phyloP scores from a whole-genome alignment of 2,329 filamentous ascomycete genomes.

The Calonectria leucothoes region DNA sequence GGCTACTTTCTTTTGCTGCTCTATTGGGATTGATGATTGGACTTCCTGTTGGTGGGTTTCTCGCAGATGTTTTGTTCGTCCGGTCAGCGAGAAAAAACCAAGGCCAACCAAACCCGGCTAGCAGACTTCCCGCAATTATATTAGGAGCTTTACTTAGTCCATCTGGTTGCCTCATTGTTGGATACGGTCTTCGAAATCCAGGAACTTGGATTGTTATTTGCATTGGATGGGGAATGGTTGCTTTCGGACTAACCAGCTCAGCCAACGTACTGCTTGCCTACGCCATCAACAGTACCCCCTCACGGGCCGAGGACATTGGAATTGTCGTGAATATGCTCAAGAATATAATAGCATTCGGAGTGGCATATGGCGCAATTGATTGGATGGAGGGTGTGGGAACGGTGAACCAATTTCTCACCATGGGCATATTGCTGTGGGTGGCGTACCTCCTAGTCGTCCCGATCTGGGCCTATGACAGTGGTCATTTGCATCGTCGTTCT shows the following conservation, averaged over 20 bases:
- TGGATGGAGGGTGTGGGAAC: not conserved
- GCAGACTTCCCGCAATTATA: not conserved
- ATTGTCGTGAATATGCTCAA: not conserved
- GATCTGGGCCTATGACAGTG: not conserved
- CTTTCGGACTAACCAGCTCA: not conserved
- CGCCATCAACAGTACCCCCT: not conserved
- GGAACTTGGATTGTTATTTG: not conserved
- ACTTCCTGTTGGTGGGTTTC: not conserved
- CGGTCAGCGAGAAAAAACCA: not conserved
- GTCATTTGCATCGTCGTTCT: not conserved
- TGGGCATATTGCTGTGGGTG: not conserved
- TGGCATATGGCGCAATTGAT: not conserved
- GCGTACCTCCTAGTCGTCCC: not conserved
- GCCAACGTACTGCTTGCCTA: not conserved
- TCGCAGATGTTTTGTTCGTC: not conserved
- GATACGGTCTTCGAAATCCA: not conserved
- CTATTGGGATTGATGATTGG: not conserved
- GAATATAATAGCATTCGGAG: not conserved
- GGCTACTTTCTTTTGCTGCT: not conserved
- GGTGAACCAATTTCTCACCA: not conserved
- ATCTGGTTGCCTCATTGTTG: not conserved
- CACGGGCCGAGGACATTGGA: not conserved
- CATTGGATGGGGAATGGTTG: not conserved
- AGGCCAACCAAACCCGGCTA: not conserved
- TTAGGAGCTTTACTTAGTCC: not conserved